A percentile compares a stretch with the other conserved stretches of the same genome.
Conservation (phyloP, 2,329 filamentous ascomycete species). For the Colletotrichum higginsianum region DNA sequence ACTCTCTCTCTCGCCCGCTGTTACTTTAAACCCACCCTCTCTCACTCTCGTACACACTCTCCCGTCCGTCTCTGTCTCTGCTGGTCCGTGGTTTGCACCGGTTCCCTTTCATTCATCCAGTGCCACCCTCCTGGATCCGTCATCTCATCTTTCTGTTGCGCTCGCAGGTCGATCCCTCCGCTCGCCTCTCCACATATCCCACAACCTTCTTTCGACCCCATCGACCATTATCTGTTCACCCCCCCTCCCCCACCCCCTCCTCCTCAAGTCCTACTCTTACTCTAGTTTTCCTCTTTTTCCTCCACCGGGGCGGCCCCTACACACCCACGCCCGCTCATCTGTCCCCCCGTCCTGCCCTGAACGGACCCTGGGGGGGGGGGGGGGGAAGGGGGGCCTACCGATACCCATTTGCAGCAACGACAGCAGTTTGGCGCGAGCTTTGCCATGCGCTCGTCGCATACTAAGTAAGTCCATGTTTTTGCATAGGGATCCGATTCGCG, state of each 20-base stretch:
- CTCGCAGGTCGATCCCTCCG: constrained; percentile 42
- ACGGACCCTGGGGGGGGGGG: constrained; percentile 12
- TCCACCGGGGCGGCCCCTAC: constrained; percentile 24
- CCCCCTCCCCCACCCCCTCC: constrained; percentile 5
- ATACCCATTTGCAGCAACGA: constrained; percentile 3
- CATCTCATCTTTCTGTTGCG: constrained; percentile 41
- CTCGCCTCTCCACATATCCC: constrained; percentile 43
- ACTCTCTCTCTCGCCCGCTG: background rate
- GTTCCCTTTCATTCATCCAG: constrained; percentile 22
- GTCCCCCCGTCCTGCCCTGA: constrained; percentile 20
- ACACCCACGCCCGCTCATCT: constrained; percentile 36
- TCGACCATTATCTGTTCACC: constrained; percentile 29
- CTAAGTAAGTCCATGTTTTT: background rate
- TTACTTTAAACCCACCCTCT: too few species aligned
- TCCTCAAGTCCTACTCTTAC: background rate
- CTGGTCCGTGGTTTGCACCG: background rate
- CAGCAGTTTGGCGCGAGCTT: constrained; percentile 30
- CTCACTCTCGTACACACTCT: too few species aligned
- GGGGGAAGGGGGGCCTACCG: too few species aligned
- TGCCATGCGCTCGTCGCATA: constrained; percentile 21
- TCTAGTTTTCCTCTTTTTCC: constrained; percentile 12
- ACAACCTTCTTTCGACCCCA: constrained; percentile 43
- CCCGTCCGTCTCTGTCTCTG: background rate
- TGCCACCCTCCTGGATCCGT: constrained; percentile 34
- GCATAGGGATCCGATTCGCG: background rate